A percentile compares a stretch with the other conserved stretches of the same genome.
These are phyloP conservation scores for Styphnolobium japonicum DNA, from an alignment of 306 rosid genomes.

Conservation along the genomic window DNA sequence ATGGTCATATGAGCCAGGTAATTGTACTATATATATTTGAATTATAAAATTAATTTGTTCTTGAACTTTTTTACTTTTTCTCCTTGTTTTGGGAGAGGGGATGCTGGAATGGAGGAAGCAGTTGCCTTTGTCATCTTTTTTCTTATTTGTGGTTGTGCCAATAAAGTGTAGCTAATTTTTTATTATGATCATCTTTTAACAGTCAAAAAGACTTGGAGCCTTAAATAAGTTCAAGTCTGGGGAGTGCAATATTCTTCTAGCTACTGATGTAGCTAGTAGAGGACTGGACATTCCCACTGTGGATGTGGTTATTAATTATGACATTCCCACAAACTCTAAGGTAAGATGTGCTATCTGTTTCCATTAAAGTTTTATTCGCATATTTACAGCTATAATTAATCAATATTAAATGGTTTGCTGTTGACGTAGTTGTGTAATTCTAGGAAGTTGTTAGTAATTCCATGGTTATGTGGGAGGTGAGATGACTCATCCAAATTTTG, in stretches of 20 bases:
- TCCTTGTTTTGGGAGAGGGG: neutral
- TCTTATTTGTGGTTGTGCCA: neutral
- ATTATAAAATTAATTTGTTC: neutral
- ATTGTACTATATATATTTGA: neutral
- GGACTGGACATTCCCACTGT: conserved; percentile 83
- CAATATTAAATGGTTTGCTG: neutral
- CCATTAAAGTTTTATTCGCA: neutral
- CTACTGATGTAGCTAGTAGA: conserved; percentile 94
- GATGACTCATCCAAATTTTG: neutral
- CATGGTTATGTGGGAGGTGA: neutral
- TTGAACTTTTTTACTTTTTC: neutral
- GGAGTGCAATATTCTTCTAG: conserved; percentile 68
- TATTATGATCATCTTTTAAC: conserved; percentile 26
- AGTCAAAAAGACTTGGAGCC: conserved; percentile 89
- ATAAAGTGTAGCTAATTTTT: conserved; percentile 6
- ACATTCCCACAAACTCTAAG: conserved; percentile 84
- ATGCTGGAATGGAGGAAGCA: conserved; percentile 1
- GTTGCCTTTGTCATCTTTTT: neutral
- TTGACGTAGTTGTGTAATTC: neutral
- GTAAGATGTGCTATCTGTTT: conserved; percentile 39
- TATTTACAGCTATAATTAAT: neutral
- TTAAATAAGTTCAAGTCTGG: conserved; percentile 90
- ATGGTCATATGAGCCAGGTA: conserved; percentile 96
- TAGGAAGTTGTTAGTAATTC: conserved; percentile 1
- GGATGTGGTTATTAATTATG: conserved; percentile 88